These are phyloP conservation scores for Euphorbia peplus DNA, from an alignment of 345 rosid species.

Conservation along the genomic window DNA sequence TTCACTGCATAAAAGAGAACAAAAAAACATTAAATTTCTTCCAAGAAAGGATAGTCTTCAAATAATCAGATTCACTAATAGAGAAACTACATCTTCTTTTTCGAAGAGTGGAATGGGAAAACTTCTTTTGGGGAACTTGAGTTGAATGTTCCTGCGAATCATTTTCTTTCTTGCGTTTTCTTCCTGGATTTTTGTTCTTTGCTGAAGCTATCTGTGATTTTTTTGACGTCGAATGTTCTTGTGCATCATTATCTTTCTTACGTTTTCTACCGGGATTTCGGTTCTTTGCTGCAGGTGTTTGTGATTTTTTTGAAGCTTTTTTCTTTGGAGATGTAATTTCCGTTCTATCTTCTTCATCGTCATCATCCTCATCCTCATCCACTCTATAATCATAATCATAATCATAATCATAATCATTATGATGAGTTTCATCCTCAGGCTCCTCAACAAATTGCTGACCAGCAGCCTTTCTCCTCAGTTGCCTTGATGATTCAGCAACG, in stretches of 20 bases:
- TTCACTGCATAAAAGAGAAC: conserved; percentile 40
- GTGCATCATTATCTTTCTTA: conserved; percentile 32
- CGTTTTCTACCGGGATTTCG: conserved; percentile 36
- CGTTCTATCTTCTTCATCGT: conserved; percentile 22
- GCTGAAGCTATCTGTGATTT: conserved; percentile 32
- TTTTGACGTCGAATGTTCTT: no score
- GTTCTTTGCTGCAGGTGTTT: conserved; percentile 28
- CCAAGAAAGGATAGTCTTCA: conserved; percentile 2
- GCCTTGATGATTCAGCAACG: conserved; percentile 29
- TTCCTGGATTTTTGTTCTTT: no score
- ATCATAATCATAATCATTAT: conserved; percentile 25
- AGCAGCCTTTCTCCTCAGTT: conserved; percentile 28
- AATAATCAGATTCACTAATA: neutral
- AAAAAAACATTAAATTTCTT: neutral
- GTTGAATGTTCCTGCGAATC: conserved; percentile 24
- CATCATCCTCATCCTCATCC: conserved; percentile 10
- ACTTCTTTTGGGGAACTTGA: conserved; percentile 51
- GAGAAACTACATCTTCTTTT: conserved; percentile 45
- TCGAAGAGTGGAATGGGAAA: conserved; percentile 69
- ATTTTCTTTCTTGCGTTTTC: no score
- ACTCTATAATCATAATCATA: conserved; percentile 17
- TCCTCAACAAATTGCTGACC: conserved; percentile 34
- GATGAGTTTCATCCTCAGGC: conserved; percentile 33
- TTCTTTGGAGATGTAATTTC: conserved; percentile 29
- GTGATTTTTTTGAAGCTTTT: conserved; percentile 33